A percentile compares a stretch with the other conserved stretches of the same genome.
Evolutionary conservation across 352 stramenopile species (phyloP).

Genomic region (Phytophthora pini): DNA sequence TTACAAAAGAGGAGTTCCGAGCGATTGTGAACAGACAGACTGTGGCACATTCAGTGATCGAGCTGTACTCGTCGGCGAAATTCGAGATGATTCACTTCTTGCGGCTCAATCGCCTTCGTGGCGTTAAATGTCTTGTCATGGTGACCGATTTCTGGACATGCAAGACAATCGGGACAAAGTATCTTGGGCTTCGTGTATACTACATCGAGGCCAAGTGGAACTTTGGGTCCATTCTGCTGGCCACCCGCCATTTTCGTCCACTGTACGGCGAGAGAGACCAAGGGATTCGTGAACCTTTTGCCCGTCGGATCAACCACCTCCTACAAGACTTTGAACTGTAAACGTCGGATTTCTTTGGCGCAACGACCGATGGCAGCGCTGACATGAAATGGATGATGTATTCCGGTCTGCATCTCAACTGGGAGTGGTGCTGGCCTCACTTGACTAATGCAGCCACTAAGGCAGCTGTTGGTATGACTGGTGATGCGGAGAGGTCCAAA

Average conservation of each 20-base stretch:
- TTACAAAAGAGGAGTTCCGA: conserved; percentile 9
- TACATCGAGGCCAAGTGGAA: not conserved
- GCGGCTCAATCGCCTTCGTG: not conserved
- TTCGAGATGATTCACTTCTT: not conserved
- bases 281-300: conserved; percentile 1
- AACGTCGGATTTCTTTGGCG: not conserved
- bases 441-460: conserved; percentile 11
- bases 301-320: conserved; percentile 1
- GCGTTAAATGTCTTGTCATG: conserved; percentile 1
- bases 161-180: conserved; percentile 3
- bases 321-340: conserved; percentile 4
- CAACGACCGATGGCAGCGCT: not conserved
- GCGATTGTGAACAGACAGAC: not conserved
- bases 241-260: conserved; percentile 4
- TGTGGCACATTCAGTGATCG: conserved; percentile 7
- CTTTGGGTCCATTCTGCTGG: conserved; percentile 4
- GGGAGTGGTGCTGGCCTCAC: conserved; percentile 3
- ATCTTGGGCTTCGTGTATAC: conserved; percentile 1
- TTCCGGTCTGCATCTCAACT: not conserved
- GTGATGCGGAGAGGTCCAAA: not conserved
- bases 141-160: conserved; percentile 8
- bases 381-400: conserved; percentile 9
- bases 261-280: not conserved
- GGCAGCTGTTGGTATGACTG: conserved; percentile 2
- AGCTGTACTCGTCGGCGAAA: conserved; percentile 9